phyloP scores from a whole-genome alignment of 257 asterid genomes.

The Solanum gandarillasii region DNA sequence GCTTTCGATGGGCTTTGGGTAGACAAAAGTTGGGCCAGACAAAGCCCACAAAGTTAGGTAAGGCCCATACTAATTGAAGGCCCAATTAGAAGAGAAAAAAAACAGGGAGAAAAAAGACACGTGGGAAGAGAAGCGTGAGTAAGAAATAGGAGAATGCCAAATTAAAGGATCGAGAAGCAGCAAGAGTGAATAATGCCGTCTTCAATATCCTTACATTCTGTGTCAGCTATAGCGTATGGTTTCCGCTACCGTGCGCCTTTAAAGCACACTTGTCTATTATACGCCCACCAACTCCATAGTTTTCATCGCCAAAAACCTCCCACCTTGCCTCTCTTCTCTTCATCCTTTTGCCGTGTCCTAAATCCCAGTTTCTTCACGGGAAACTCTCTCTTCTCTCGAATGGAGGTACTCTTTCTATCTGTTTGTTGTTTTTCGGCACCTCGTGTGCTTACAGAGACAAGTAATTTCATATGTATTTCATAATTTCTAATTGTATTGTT shows the following conservation, averaged over 20 bases:
- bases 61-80: not conserved
- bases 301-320: not conserved
- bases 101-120: not conserved
- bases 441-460: not conserved
- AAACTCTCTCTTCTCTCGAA: constrained; percentile 56
- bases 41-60: not conserved
- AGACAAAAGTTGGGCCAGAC: not conserved
- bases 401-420: constrained; percentile 45
- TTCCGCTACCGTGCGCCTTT: constrained; percentile 53
- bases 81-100: not conserved
- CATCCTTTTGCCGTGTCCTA: constrained; percentile 24
- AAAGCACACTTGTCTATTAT: constrained; percentile 9
- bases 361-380: constrained; percentile 31
- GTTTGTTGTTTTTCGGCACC: not conserved
- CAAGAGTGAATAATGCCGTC: not conserved
- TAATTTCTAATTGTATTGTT: not conserved
- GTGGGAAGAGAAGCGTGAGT: not conserved
- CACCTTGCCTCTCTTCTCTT: constrained; percentile 8
- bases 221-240: constrained; percentile 17
- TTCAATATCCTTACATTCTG: not conserved
- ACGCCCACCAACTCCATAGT: constrained; percentile 7
- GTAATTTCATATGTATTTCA: not conserved
- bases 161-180: not conserved
- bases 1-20: not conserved
- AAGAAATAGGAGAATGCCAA: not conserved